Evolutionary conservation across 176 grass and related monocot genomes (phyloP), one percentile per base, ranked within the genome.

Genomic region (Zoysia japonica): DNA sequence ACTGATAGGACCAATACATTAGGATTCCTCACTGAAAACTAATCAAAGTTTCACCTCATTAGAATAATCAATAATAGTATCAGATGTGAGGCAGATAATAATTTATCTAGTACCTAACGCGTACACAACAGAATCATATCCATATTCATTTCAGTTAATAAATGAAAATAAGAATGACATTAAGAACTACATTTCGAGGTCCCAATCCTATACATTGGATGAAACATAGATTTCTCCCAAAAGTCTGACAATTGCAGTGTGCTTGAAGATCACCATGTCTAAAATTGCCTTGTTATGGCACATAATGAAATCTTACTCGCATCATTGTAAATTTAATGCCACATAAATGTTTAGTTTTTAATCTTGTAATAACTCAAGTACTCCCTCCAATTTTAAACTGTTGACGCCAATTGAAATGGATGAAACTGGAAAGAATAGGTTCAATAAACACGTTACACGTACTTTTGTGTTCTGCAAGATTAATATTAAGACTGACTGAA

Each of bases 1-100:
- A 93, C 88, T 17, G 96, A 99, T 46, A 99, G 80, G 74, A 93
- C 69, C 92, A 93, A 78, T 73, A 88, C 88, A 61, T 95, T 94
- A 12, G 96, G 86, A 69, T 99, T 95, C 79, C 88, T 91, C 88
- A 83, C 93, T 63, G 96, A 92, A 83, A 94, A 85, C 91, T 97
- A 78, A 82, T 4, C 61, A 43, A 83, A 84, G 13, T 12, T 43
- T 40, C 60, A 62, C 9, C 56, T 12, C 64, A 79, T 80, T 74
- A 87, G 70, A 36, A 66, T 76, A 28, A 28, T 28, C 28, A 28
- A 28, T 28, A 76, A 70, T 73, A 40, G 76, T 65, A 66, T 66
- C 28, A 17, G 78, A 35, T 48, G 20, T 54, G 41, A 42, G 41
- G 44, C 2, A 73, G 40, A 28, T 39, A 17, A 78, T 46, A 47